Percentiles rank a stretch among this genome's conserved stretches.
Conservation (phyloP, 768 basidiomycete species). For the Lyophyllum shimeji region DNA sequence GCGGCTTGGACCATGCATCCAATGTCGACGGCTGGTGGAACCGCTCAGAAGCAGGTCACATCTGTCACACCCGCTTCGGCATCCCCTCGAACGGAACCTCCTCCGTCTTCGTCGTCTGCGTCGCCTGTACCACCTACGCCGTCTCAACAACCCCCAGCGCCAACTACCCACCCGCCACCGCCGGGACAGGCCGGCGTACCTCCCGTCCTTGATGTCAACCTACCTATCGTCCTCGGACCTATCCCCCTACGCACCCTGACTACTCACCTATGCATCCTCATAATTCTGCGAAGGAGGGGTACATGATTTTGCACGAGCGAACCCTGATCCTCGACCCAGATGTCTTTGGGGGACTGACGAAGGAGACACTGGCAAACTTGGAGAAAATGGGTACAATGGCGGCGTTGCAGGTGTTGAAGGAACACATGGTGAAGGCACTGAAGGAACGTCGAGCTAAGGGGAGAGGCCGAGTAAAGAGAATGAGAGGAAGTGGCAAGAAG, state of each 20-base stretch:
- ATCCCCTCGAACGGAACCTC: conserved; percentile 13
- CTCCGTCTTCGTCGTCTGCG: conserved; percentile 22
- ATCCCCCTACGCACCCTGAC: conserved; percentile 65
- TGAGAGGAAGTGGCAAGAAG: conserved; percentile 29
- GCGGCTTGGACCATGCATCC: conserved; percentile 36
- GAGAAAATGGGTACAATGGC: conserved; percentile 81
- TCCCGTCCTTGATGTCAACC: conserved; percentile 53
- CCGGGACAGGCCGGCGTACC: conserved; percentile 18
- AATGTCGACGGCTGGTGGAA: conserved; percentile 16
- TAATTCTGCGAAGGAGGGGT: conserved; percentile 51
- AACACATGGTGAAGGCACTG: conserved; percentile 80
- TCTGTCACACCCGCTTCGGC: conserved; percentile 29
- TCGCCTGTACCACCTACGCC: conserved; percentile 16
- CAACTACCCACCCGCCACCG: conserved; percentile 22
- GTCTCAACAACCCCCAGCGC: conserved; percentile 23
- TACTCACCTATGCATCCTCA: conserved; percentile 45
- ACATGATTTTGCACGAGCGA: conserved; percentile 83
- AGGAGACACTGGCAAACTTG: conserved; percentile 70
- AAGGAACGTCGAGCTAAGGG: conserved; percentile 65
- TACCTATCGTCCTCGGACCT: conserved; percentile 77
- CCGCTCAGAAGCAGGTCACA: conserved; percentile 9
- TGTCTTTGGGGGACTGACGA: conserved; percentile 77
- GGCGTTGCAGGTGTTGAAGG: conserved; percentile 79
- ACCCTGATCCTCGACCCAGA: conserved; percentile 82
- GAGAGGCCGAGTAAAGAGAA: conserved; percentile 31